phyloP scores from a whole-genome alignment of 1,139 yeast genomes.

The Hyphopichia pseudoburtonii region DNA sequence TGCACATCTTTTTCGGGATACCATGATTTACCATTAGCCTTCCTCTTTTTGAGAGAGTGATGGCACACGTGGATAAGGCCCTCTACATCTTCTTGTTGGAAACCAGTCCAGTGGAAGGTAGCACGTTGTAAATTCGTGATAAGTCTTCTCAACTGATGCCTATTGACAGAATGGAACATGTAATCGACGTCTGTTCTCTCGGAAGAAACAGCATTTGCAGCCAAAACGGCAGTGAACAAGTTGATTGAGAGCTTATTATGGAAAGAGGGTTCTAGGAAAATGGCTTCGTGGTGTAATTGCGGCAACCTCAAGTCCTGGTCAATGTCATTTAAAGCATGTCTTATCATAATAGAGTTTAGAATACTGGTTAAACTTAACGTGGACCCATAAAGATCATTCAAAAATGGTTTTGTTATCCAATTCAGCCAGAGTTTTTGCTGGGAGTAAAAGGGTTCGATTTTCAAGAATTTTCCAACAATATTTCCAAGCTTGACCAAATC shows the following conservation, averaged over 20 bases:
- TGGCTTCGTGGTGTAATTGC: conserved; percentile 55
- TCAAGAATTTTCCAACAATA: conserved; percentile 52
- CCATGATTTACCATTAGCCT: conserved; percentile 19
- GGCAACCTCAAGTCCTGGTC: conserved; percentile 60
- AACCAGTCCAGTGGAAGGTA: conserved; percentile 76
- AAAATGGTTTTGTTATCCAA: conserved; percentile 49
- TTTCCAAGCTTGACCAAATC: conserved; percentile 57
- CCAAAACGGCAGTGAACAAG: conserved; percentile 63
- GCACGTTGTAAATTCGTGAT: conserved; percentile 63
- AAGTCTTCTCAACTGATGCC: conserved; percentile 53
- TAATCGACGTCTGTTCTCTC: conserved; percentile 66
- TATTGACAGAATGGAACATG: conserved; percentile 65
- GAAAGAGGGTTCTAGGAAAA: conserved; percentile 57
- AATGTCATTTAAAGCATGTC: conserved; percentile 56
- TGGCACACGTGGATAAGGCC: conserved; percentile 50
- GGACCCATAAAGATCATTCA: conserved; percentile 37
- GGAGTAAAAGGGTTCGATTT: conserved; percentile 58
- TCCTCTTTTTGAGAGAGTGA: conserved; percentile 40
- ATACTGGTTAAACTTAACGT: conserved; percentile 38
- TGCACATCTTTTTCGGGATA: conserved; percentile 38
- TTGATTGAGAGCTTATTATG: conserved; percentile 63
- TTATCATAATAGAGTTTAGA: conserved; percentile 47
- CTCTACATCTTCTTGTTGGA: conserved; percentile 55
- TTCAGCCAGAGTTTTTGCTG: conserved; percentile 49
- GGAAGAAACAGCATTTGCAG: conserved; percentile 72